Evolutionary conservation across 805 yeast genomes (phyloP), one percentile per base, ranked within the genome.

Genomic region (Spathaspora arborariae): DNA sequence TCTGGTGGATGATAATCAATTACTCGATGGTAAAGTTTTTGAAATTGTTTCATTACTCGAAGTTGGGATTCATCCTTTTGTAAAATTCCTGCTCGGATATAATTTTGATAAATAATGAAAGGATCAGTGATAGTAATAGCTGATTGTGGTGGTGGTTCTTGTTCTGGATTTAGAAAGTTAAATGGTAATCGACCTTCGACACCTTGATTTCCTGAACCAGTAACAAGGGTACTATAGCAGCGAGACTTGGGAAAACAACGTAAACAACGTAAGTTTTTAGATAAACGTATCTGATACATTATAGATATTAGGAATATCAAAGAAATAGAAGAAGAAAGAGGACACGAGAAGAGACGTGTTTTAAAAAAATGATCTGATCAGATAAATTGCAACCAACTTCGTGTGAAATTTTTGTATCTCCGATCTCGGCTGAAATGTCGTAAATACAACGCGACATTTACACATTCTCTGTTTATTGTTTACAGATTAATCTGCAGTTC

Each of bases 41-140:
- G 90, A 51, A 82, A 76, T 60, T 80, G 84, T 26, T 76, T 73
- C 56, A 82, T 84, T 1, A 79, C 80, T 34, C 88, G 64, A n/a
- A 79, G 64, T 58, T 81, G 91, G n/a, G 68, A 67, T 19, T 72
- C 77, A 55, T 85, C 90, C 20, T 72, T 70, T 43, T 72, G 64
- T 7, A 85, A 60, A 2, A 74, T 47, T 2, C 88, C 88, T 39
- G 70, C 65, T 1, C 67, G 55, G 1, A 84, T 75, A 45, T 78
- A 74, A 49, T 72, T 74, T 50, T 77, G 78, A 54, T 85, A 85
- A 2, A 84, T 53, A 4, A 72, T 51, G 38, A 76, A 72, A 0
- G 91, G 90, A 57, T 85, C 91, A 0, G 90, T 84, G 22, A 81
- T 67, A 4, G 79, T 55, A 36, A 77, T 52, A 3, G 47, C 36